phyloP scores from a whole-genome alignment of 2,329 filamentous ascomycete genomes.

The Penicillium concentricum region DNA sequence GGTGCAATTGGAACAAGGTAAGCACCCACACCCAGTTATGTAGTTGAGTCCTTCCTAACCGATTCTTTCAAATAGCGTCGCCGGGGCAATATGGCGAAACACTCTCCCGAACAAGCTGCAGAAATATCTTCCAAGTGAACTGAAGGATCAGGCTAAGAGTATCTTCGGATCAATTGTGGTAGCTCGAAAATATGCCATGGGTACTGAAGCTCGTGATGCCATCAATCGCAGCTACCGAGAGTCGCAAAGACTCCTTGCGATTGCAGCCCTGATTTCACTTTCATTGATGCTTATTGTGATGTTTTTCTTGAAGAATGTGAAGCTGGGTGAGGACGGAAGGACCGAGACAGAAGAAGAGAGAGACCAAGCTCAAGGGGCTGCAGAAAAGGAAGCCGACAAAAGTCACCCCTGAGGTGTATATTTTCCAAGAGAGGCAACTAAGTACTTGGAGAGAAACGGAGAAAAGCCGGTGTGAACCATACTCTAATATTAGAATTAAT shows the following conservation, averaged over 20 bases:
- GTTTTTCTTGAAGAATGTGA: slow-evolving; percentile 24
- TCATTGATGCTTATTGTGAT: slow-evolving; percentile 22
- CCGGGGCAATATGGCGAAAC: slow-evolving; percentile 41
- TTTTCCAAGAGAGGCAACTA: not conserved
- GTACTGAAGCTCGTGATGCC: slow-evolving; percentile 12
- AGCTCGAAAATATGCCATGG: slow-evolving; percentile 16
- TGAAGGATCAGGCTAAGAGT: slow-evolving; percentile 15
- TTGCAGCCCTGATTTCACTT: slow-evolving; percentile 16
- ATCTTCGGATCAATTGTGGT: slow-evolving; percentile 24
- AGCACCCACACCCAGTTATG: not conserved
- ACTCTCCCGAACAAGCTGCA: slow-evolving; percentile 19
- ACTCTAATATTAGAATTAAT: not conserved
- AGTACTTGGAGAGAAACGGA: not conserved
- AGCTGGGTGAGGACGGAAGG: slow-evolving; percentile 12
- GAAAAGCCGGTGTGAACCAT: not conserved
- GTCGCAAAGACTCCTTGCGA: slow-evolving; percentile 20
- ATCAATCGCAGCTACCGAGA: slow-evolving; percentile 24
- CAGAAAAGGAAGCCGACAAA: not conserved
- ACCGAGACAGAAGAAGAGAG: not conserved
- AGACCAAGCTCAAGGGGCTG: not conserved
- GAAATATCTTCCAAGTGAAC: slow-evolving; percentile 19
- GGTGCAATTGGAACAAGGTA: slow-evolving; percentile 36
- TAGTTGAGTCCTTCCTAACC: not conserved
- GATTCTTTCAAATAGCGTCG: slow-evolving; percentile 19
- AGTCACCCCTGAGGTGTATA: not conserved